Evolutionary conservation across 2,329 filamentous ascomycete genomes (phyloP).

Genomic region (Acephala macrosclerotiorum): DNA sequence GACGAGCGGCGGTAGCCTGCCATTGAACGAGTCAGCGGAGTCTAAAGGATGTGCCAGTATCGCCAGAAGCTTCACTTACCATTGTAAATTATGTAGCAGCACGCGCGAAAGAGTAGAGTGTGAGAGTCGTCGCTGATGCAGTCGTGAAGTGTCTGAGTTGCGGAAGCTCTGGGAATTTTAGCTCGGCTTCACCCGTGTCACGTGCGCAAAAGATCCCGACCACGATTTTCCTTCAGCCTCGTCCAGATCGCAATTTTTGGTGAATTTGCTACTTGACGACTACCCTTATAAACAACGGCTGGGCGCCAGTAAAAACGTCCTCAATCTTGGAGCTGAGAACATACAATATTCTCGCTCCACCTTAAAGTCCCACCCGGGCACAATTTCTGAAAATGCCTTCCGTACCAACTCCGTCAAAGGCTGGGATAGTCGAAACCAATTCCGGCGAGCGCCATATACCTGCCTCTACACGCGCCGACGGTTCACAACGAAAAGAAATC

Average conservation of each 20-base stretch:
- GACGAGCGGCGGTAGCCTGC: slow-evolving; percentile 40
- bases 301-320: slow-evolving; percentile 12
- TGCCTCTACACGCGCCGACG: slow-evolving; percentile 84
- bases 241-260: background rate
- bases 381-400: slow-evolving; percentile 45
- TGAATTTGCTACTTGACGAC: background rate
- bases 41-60: background rate
- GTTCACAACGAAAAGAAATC: slow-evolving; percentile 92
- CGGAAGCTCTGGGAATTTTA: slow-evolving; percentile 30
- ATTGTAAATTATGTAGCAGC: slow-evolving; percentile 39
- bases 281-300: slow-evolving; percentile 10
- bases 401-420: slow-evolving; percentile 57
- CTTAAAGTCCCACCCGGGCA: slow-evolving; percentile 11
- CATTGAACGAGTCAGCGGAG: slow-evolving; percentile 38
- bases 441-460: slow-evolving; percentile 90
- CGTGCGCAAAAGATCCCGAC: slow-evolving; percentile 3
- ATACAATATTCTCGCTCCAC: background rate
- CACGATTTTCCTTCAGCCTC: slow-evolving; percentile 16
- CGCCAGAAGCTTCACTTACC: slow-evolving; percentile 32
- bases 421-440: slow-evolving; percentile 77
- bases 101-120: slow-evolving; percentile 21
- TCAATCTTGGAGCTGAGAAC: background rate
- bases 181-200: slow-evolving; percentile 11
- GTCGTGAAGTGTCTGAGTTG: slow-evolving; percentile 33
- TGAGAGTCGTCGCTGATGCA: slow-evolving; percentile 27